Evolutionary conservation across 495 filamentous ascomycete genomes (phyloP), one percentile per base, ranked within the genome.

Genomic region (Penicillium daleae): DNA sequence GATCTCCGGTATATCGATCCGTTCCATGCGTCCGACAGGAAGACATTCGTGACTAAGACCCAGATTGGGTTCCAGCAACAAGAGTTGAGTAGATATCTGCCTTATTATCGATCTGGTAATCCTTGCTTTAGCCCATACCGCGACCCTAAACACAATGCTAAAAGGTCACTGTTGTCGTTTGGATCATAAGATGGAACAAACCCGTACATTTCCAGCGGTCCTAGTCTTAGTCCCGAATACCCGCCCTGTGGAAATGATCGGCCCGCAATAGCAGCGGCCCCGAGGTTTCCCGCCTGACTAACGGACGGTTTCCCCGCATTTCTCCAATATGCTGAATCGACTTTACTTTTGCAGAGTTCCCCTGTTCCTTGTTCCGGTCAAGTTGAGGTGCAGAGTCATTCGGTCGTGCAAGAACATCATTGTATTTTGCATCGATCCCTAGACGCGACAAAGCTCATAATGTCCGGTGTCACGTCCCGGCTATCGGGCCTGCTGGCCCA

Each of bases 401-500:
- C 2, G 35, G 1, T 31, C 49, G 46, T 39, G 56, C 56, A 56
- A 52, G 37, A 24, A 9, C 6, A 24, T 33, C 0, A 22, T 15
- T 9, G 6, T 48, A 40, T 50, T 19, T 50, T 56, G n/a, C 22
- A 21, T 42, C 31, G 21, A 59, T 29, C 26, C 37, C 29, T 13
- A n/a, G 12, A 27, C 6, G 13, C 56, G 13, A 21, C 13, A 10
- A 2, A 22, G 40, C 37, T 50, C n/a, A 65, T n/a, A 31, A 89
- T 89, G 86, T 86, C 86, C 33, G 66, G 76, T 15, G 76, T 85
- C 26, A 78, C 81, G 58, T 78, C 78, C 22, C 83, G 88, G n/a
- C 77, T 91, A 17, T 78, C 83, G 21, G 85, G 75, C 78, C 89
- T 80, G 72, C 87, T 72, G 71, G 87, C 66, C 85, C 95, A 78